Conservation (phyloP, 169 alveolate genomes). For the Eimeria necatrix region DNA sequence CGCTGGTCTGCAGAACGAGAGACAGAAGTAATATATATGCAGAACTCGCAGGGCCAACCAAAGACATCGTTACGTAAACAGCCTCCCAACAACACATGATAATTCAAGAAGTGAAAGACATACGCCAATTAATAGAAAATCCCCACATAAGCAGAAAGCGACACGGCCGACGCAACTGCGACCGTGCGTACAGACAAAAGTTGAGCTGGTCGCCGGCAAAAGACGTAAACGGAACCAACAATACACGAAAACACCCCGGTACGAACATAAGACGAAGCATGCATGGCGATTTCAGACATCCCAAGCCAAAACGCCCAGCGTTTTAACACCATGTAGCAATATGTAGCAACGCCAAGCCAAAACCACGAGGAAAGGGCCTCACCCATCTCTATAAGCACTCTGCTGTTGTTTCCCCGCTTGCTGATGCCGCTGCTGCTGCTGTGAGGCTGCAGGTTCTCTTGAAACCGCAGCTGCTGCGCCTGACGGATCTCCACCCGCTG, state of each 20-base stretch:
- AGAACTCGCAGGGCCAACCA: neutral
- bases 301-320: no score
- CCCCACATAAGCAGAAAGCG: no score
- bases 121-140: no score
- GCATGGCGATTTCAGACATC: no score
- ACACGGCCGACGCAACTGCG: no score
- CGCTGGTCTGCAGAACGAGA: neutral
- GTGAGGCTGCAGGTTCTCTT: conserved; percentile 42
- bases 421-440: conserved; percentile 62
- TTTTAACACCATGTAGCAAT: no score
- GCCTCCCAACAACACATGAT: no score
- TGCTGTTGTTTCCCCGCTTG: conserved; percentile 24
- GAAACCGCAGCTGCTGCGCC: conserved; percentile 20
- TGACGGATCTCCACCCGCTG: neutral
- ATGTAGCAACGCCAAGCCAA: neutral
- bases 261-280: neutral
- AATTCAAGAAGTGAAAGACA: no score
- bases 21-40: neutral
- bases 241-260: neutral
- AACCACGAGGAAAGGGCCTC: neutral
- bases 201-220: neutral
- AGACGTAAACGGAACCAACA: neutral
- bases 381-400: neutral
- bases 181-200: neutral
- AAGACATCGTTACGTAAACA: neutral